These are phyloP conservation scores for Blastobotrys serpentis DNA, from an alignment of 1,139 yeast genomes.

Conservation along the genomic window DNA sequence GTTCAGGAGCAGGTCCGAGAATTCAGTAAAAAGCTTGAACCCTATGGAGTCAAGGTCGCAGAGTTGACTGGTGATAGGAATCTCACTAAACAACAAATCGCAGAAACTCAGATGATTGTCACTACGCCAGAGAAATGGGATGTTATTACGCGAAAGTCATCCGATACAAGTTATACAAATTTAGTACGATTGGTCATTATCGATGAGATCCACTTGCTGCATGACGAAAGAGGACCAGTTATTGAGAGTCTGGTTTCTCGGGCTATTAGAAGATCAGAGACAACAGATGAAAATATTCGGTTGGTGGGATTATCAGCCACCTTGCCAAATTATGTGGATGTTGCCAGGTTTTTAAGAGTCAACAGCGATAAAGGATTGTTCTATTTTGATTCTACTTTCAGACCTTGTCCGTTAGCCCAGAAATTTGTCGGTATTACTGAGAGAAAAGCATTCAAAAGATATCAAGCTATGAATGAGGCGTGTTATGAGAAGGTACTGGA, in stretches of 20 bases:
- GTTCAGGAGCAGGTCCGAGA: conserved; percentile 95
- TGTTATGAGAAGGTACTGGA: conserved; percentile 82
- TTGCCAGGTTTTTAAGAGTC: conserved; percentile 77
- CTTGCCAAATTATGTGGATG: conserved; percentile 85
- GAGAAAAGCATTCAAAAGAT: conserved; percentile 72
- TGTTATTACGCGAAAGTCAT: conserved; percentile 78
- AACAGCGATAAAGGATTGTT: conserved; percentile 58
- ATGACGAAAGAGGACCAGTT: conserved; percentile 95
- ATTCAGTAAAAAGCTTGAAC: conserved; percentile 66
- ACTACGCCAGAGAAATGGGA: conserved; percentile 99
- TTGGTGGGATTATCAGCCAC: conserved; percentile 92
- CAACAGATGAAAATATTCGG: conserved; percentile 53
- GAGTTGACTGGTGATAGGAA: conserved; percentile 92
- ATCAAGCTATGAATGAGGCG: conserved; percentile 85
- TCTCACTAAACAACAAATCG: conserved; percentile 72
- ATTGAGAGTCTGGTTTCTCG: conserved; percentile 84
- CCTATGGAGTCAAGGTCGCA: conserved; percentile 69
- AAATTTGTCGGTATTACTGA: conserved; percentile 87
- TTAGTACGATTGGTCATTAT: conserved; percentile 74
- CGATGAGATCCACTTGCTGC: conserved; percentile 91
- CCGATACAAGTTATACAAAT: conserved; percentile 60
- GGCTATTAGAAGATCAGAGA: conserved; percentile 52
- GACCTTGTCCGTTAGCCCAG: conserved; percentile 94
- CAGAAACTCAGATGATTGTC: conserved; percentile 77
- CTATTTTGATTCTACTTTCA: conserved; percentile 74